phyloP scores from a whole-genome alignment of 208 protist species.

The Leishmania braziliensis region DNA sequence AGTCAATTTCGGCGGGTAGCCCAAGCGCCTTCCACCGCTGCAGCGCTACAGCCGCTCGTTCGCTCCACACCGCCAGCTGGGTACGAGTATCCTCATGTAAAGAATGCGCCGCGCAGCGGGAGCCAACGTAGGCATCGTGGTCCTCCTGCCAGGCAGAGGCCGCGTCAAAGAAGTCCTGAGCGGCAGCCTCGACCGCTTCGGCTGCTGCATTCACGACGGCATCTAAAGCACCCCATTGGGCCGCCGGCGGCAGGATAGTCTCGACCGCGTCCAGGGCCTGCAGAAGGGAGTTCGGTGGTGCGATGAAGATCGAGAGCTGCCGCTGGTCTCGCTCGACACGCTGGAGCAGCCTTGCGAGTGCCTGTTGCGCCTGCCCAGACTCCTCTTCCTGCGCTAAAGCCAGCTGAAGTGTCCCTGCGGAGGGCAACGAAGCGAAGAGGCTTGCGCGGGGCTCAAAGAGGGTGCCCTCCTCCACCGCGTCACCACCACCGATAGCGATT shows the following conservation, averaged over 20 bases:
- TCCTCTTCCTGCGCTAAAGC: conserved; percentile 31
- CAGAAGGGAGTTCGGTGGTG: conserved; percentile 18
- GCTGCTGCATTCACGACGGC: conserved; percentile 3
- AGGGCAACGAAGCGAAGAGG: conserved; percentile 29
- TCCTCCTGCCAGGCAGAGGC: conserved; percentile 23
- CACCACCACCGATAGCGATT: conserved; percentile 2
- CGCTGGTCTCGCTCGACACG: conserved; percentile 22
- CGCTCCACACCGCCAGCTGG: conserved; percentile 16
- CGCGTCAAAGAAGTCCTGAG: conserved; percentile 4
- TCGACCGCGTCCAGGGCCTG: conserved; percentile 28
- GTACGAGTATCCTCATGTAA: neutral
- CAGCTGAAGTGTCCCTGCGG: conserved; percentile 25
- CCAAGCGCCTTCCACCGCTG: conserved; percentile 13
- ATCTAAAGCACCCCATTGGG: conserved; percentile 7
- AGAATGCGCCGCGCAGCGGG: neutral
- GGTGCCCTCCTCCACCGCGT: neutral
- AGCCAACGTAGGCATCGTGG: conserved; percentile 19
- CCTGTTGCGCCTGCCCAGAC: conserved; percentile 30
- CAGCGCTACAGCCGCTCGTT: conserved; percentile 14
- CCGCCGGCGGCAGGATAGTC: conserved; percentile 6
- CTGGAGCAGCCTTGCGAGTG: conserved; percentile 23
- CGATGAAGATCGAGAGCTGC: conserved; percentile 13
- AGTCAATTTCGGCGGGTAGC: conserved; percentile 4
- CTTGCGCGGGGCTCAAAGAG: conserved; percentile 19
- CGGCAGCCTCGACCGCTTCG: conserved; percentile 13